Conservation (phyloP, 768 basidiomycete genomes). For the Basidioascus undulatus region DNA sequence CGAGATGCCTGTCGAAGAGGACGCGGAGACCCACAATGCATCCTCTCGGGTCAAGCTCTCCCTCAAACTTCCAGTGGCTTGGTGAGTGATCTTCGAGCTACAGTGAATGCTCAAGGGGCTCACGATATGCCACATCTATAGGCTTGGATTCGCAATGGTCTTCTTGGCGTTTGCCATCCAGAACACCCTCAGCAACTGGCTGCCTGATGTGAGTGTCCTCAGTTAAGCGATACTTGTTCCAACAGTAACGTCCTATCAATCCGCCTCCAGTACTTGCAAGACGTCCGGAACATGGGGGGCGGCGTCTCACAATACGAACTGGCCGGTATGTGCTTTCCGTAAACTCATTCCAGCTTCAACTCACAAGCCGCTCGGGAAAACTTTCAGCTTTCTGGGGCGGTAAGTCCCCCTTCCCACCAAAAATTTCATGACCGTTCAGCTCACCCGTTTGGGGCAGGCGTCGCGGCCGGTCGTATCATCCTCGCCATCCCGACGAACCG, state of each 20-base stretch:
- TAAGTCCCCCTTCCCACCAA: background rate
- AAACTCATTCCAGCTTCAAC: too few species aligned
- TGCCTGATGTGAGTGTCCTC: background rate
- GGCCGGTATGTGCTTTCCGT: too few species aligned
- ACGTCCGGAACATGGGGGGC: background rate
- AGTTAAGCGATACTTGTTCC: background rate
- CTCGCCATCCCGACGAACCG: background rate
- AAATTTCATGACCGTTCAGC: background rate
- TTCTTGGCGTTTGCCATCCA: too few species aligned
- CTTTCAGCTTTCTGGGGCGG: slow-evolving; percentile 1
- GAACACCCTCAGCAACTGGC: too few species aligned
- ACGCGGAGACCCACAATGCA: background rate
- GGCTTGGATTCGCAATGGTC: too few species aligned
- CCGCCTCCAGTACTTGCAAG: slow-evolving; percentile 6
- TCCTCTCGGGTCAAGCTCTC: background rate
- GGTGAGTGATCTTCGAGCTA: too few species aligned
- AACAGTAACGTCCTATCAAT: slow-evolving; percentile 4
- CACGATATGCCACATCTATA: too few species aligned
- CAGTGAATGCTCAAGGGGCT: too few species aligned
- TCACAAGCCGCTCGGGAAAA: too few species aligned
- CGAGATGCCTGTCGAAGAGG: background rate
- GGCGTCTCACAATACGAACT: slow-evolving; percentile 5
- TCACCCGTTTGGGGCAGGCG: slow-evolving; percentile 2
- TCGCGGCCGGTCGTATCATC: slow-evolving; percentile 4
- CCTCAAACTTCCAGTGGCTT: too few species aligned